phyloP scores from a whole-genome alignment of 176 grass and related monocot species.

The Panicum miliaceum region DNA sequence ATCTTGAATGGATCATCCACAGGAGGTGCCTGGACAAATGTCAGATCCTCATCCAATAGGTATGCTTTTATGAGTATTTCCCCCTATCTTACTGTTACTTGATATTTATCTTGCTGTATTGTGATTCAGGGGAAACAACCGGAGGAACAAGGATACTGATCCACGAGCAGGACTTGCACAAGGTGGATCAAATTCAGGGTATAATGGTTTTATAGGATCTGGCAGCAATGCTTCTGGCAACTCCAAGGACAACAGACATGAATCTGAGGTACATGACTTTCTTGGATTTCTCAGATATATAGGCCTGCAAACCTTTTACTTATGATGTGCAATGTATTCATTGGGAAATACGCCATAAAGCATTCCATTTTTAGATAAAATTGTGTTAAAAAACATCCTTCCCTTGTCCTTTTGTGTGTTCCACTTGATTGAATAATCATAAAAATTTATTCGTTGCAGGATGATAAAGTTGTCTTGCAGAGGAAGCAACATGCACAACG shows the following conservation, averaged over 20 bases:
- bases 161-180: constrained; percentile 35
- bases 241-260: constrained; percentile 44
- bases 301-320: background rate
- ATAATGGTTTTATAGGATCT: constrained; percentile 53
- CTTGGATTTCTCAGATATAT: constrained; percentile 18
- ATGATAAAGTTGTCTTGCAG: constrained; percentile 58
- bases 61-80: constrained; percentile 37
- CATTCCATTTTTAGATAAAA: constrained; percentile 23
- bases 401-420: constrained; percentile 27
- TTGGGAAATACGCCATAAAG: background rate
- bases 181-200: constrained; percentile 44
- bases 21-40: constrained; percentile 61
- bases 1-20: constrained; percentile 51
- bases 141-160: constrained; percentile 62
- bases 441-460: constrained; percentile 60
- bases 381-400: constrained; percentile 34
- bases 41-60: constrained; percentile 78
- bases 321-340: constrained; percentile 13
- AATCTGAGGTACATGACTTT: constrained; percentile 51
- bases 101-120: constrained; percentile 42
- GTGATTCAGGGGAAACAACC: constrained; percentile 62
- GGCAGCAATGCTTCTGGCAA: constrained; percentile 40
- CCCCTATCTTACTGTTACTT: constrained; percentile 8
- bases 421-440: constrained; percentile 29
- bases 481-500: constrained; percentile 59